Evolutionary conservation across 768 basidiomycete genomes (phyloP).

Genomic region (Lactarius evosmus): DNA sequence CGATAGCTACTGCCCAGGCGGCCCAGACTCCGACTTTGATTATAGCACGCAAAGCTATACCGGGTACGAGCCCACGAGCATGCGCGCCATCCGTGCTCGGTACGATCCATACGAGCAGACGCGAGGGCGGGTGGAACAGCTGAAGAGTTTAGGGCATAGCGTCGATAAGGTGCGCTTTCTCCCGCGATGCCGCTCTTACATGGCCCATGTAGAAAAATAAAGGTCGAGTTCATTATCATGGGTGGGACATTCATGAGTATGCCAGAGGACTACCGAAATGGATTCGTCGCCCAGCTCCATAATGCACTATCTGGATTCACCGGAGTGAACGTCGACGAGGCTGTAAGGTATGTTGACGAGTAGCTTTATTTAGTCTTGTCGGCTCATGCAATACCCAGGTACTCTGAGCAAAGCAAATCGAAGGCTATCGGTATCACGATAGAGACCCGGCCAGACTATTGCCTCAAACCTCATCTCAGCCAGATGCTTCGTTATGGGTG

Average conservation of each 20-base stretch:
- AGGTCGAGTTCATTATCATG: constrained; percentile 92
- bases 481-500: constrained; percentile 99
- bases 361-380: background rate
- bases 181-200: background rate
- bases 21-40: constrained; percentile 98
- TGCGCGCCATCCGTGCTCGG: constrained; percentile 96
- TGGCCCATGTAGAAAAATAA: background rate
- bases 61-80: constrained; percentile 95
- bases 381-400: constrained; percentile 44
- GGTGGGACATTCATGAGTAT: constrained; percentile 99
- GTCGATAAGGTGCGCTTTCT: constrained; percentile 80
- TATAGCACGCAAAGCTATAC: constrained; percentile 98
- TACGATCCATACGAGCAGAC: constrained; percentile 98
- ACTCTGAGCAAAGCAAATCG: constrained; percentile 95
- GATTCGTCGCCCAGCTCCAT: constrained; percentile 94
- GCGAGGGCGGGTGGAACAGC: constrained; percentile 89
- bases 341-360: constrained; percentile 60
- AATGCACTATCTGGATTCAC: constrained; percentile 96
- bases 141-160: constrained; percentile 92
- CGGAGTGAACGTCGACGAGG: constrained; percentile 90
- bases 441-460: constrained; percentile 98
- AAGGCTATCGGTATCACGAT: constrained; percentile 99
- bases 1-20: constrained; percentile 91
- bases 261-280: constrained; percentile 92
- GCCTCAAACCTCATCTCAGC: constrained; percentile 92